These are phyloP conservation scores for Malassezia psittaci DNA, from an alignment of 1,284 basidiomycete species.

Conservation along the genomic window DNA sequence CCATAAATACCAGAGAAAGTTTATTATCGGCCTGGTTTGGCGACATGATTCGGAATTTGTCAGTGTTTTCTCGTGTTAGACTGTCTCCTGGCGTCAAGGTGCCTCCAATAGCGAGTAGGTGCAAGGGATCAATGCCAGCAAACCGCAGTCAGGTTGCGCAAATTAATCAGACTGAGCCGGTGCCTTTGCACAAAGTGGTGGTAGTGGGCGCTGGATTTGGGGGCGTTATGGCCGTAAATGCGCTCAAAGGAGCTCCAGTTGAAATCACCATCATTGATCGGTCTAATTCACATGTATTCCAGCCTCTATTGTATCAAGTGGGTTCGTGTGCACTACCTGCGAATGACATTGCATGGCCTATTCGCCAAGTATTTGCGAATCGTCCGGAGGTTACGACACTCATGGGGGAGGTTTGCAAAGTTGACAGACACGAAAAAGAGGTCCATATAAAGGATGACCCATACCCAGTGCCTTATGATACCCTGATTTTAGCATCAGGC, in stretches of 20 bases:
- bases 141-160: no score
- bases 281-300: conserved; percentile 1
- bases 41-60: no score
- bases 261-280: conserved; percentile 2
- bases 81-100: no score
- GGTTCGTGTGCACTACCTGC: neutral
- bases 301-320: conserved; percentile 2
- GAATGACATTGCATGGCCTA: conserved; percentile 1
- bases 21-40: no score
- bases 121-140: no score
- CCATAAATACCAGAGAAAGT: no score
- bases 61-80: no score
- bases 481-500: neutral
- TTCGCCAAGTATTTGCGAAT: neutral
- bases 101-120: no score
- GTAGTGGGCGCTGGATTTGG: conserved; percentile 4
- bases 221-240: neutral
- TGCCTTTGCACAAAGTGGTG: neutral
- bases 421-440: neutral
- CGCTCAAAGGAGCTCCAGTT: neutral
- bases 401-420: neutral
- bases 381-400: neutral
- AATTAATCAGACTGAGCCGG: neutral
- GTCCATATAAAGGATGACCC: neutral
- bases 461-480: neutral